Conservation (phyloP, 768 basidiomycete genomes). For the Kwoniella dejecticola region DNA sequence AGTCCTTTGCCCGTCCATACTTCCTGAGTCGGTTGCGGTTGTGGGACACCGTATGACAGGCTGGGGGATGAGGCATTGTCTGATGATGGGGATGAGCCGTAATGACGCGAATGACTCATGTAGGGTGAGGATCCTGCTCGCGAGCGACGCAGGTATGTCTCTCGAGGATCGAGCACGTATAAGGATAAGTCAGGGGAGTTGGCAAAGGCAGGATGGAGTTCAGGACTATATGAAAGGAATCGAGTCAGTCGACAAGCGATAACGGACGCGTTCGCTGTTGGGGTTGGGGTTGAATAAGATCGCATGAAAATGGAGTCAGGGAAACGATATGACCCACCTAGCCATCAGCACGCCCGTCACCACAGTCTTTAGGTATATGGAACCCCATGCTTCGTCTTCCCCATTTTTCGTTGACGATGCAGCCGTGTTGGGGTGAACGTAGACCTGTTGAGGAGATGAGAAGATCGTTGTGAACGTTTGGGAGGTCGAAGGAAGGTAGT, state of each 20-base stretch:
- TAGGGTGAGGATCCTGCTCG: conserved; percentile 30
- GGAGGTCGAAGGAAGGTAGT: conserved; percentile 40
- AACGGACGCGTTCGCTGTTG: too few species aligned
- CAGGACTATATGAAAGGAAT: conserved; percentile 32
- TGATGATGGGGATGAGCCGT: conserved; percentile 24
- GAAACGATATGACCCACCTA: conserved; percentile 30
- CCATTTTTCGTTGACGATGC: conserved; percentile 18
- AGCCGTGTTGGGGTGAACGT: conserved; percentile 41
- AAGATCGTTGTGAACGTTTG: conserved; percentile 42
- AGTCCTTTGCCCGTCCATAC: conserved; percentile 51
- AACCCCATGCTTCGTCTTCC: conserved; percentile 43
- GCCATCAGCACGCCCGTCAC: conserved; percentile 42
- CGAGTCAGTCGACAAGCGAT: neutral
- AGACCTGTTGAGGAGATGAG: conserved; percentile 39
- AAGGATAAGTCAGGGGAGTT: conserved; percentile 38
- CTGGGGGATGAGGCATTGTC: conserved; percentile 26
- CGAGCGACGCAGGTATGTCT: conserved; percentile 38
- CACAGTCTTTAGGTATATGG: conserved; percentile 50
- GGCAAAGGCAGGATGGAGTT: conserved; percentile 33
- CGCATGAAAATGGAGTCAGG: neutral
- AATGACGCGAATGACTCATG: conserved; percentile 25
- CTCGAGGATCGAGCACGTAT: conserved; percentile 50
- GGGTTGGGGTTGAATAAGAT: neutral
- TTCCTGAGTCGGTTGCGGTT: conserved; percentile 16
- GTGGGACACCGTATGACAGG: neutral